These are phyloP conservation scores for Microglena sp. DNA, from an alignment of 139 green algal species.

Conservation along the genomic window DNA sequence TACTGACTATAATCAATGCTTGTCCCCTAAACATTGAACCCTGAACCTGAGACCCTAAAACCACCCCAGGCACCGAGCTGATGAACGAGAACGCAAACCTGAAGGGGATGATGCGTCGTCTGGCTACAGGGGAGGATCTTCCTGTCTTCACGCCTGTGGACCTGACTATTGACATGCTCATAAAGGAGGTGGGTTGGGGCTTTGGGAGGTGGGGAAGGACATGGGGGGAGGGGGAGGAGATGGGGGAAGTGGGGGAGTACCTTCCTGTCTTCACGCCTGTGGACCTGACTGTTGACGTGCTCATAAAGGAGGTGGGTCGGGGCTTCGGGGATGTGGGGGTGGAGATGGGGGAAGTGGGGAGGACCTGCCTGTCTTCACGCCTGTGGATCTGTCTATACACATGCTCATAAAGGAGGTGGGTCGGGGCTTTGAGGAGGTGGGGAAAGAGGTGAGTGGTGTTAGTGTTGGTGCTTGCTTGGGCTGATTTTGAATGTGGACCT, in stretches of 20 bases:
- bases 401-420: constrained; percentile 36
- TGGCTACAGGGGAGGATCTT: constrained; percentile 30
- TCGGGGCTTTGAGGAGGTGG: constrained; percentile 10
- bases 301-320: constrained; percentile 30
- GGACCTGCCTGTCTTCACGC: constrained; percentile 46
- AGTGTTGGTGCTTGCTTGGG: constrained; percentile 38
- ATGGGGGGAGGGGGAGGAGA: constrained; percentile 46
- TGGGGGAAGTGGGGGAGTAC: no score
- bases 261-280: constrained; percentile 54
- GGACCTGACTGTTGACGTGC: constrained; percentile 34
- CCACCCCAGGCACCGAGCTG: constrained; percentile 16
- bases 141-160: constrained; percentile 51
- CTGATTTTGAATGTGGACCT: constrained; percentile 49
- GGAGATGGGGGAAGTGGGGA: no score
- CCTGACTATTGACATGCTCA: constrained; percentile 40
- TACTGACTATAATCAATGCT: background rate
- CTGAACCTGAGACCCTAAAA: background rate
- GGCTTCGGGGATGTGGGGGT: constrained; percentile 20
- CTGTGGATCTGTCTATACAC: constrained; percentile 38
- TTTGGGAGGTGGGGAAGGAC: constrained; percentile 18
- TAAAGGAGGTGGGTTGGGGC: constrained; percentile 20
- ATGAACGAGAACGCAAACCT: constrained; percentile 29
- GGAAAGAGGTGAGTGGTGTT: constrained; percentile 33
- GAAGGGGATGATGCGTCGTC: constrained; percentile 18
- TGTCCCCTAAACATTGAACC: background rate